phyloP scores from a whole-genome alignment of 2,329 filamentous ascomycete genomes.

The Exophiala sp. region DNA sequence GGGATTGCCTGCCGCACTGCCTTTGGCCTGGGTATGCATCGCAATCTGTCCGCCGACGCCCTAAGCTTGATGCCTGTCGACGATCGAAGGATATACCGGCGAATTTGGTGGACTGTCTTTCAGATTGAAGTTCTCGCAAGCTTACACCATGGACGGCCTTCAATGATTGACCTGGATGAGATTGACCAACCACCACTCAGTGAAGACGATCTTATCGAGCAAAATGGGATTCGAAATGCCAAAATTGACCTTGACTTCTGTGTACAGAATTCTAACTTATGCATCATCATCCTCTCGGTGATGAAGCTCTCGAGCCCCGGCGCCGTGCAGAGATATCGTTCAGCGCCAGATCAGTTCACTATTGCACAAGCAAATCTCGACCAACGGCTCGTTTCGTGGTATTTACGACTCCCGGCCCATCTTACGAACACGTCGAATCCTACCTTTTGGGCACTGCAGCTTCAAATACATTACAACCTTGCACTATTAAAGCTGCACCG shows the following conservation, averaged over 20 bases:
- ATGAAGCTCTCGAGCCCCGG: constrained; percentile 6
- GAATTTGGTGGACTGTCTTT: constrained; percentile 44
- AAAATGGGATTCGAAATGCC: constrained; percentile 48
- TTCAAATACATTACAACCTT: constrained; percentile 15
- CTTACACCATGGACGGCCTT: constrained; percentile 50
- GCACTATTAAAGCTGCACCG: constrained; percentile 9
- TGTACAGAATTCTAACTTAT: constrained; percentile 50
- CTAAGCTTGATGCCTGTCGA: constrained; percentile 33
- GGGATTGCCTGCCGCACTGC: constrained; percentile 53
- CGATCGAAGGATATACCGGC: constrained; percentile 44
- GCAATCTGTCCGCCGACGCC: constrained; percentile 40
- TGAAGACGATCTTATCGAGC: constrained; percentile 41
- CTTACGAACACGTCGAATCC: neutral
- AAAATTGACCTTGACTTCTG: constrained; percentile 45
- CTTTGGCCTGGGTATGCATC: constrained; percentile 54
- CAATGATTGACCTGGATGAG: constrained; percentile 42
- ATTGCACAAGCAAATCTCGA: neutral
- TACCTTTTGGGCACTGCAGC: constrained; percentile 5
- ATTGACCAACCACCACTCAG: constrained; percentile 42
- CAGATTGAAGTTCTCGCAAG: constrained; percentile 45
- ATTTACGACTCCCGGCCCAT: neutral
- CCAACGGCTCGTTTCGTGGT: constrained; percentile 4
- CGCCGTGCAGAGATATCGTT: neutral
- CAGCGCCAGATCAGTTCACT: neutral
- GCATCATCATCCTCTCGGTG: constrained; percentile 45